Evolutionary conservation across 2,329 filamentous ascomycete genomes (phyloP).

Genomic region (Fusarium cyanostomum): DNA sequence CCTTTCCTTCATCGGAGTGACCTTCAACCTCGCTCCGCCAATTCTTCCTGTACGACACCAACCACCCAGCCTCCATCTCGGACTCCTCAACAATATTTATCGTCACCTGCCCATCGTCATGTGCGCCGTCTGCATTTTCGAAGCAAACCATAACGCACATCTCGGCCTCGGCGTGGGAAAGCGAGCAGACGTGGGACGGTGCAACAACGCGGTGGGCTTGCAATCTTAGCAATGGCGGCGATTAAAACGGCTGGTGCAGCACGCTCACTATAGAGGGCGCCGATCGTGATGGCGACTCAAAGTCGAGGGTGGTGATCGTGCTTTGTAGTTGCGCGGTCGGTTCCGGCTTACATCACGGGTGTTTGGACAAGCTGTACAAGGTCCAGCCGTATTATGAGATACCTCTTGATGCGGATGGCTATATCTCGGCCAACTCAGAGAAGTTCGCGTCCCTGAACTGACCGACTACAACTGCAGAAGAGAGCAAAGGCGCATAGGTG

Average conservation of each 20-base stretch:
- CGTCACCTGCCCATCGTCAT: conserved; percentile 28
- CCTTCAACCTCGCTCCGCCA: conserved; percentile 15
- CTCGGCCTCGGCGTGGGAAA: conserved; percentile 18
- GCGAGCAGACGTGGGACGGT: conserved; percentile 23
- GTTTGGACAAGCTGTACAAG: not conserved
- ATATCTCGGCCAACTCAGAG: not conserved
- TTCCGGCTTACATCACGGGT: conserved; percentile 9
- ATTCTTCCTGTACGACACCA: conserved; percentile 30
- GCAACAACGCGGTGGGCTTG: conserved; percentile 14
- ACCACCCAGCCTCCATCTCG: conserved; percentile 13
- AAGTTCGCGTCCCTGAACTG: not conserved
- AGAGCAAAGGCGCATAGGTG: not conserved
- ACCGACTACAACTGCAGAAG: not conserved
- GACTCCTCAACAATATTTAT: conserved; percentile 9
- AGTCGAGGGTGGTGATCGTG: conserved; percentile 17
- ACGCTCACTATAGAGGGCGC: not conserved
- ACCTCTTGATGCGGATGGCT: not conserved
- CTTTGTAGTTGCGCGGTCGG: conserved; percentile 2
- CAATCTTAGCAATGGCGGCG: conserved; percentile 12
- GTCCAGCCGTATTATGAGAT: not conserved
- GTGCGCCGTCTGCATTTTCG: conserved; percentile 23
- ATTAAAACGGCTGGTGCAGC: conserved; percentile 10
- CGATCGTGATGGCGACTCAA: not conserved
- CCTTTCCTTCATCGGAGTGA: conserved; percentile 7
- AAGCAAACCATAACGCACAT: conserved; percentile 26